Evolutionary conservation across 257 asterid genomes (phyloP).

Genomic region (Nicotiana attenuata): DNA sequence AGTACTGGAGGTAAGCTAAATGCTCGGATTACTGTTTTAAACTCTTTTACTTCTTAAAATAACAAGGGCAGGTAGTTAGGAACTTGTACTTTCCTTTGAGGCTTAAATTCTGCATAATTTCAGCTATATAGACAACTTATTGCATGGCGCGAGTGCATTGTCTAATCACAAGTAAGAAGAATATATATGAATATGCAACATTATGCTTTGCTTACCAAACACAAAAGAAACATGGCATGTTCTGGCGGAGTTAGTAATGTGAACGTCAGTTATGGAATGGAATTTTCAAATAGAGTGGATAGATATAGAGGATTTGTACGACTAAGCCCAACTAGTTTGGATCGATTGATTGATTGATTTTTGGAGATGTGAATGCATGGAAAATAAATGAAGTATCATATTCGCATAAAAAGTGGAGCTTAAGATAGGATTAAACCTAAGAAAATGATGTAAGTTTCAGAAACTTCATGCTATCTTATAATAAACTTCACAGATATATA

Average conservation of each 20-base stretch:
- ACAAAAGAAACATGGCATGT: neutral
- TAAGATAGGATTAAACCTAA: neutral
- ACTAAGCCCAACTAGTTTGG: neutral
- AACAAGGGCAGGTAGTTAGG: neutral
- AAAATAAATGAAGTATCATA: neutral
- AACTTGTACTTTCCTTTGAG: neutral
- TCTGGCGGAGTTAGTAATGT: neutral
- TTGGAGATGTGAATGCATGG: neutral
- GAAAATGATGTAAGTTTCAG: neutral
- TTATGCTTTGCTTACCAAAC: neutral
- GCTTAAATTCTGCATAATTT: neutral
- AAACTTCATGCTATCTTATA: neutral
- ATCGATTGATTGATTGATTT: neutral
- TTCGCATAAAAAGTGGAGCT: neutral
- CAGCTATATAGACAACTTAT: neutral
- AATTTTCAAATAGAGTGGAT: neutral
- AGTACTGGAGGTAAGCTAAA: conserved; percentile 80
- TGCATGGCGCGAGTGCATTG: neutral
- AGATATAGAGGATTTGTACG: neutral
- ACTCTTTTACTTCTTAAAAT: neutral
- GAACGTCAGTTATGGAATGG: neutral
- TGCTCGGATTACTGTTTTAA: conserved; percentile 5
- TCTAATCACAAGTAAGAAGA: neutral
- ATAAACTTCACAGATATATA: too few relatives aligned
- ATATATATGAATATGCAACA: neutral